These are phyloP conservation scores for Populus ilicifolia DNA, from an alignment of 345 rosid genomes.

Conservation along the genomic window DNA sequence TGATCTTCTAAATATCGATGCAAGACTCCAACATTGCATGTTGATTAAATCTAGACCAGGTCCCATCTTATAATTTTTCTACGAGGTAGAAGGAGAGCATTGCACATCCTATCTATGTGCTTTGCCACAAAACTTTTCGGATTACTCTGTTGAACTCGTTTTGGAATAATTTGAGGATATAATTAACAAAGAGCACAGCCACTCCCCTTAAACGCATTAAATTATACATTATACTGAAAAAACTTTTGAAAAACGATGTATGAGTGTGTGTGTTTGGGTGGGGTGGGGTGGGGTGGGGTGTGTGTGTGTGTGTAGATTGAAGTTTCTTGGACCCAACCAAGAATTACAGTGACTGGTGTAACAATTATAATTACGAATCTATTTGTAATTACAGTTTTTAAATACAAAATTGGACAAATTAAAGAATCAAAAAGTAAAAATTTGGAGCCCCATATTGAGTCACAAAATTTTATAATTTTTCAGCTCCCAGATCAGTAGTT, in stretches of 20 bases:
- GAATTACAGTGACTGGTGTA: slow-evolving; percentile 7
- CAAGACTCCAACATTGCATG: too few relatives aligned
- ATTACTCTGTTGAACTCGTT: too few relatives aligned
- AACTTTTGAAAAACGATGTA: neutral
- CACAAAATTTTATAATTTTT: slow-evolving; percentile 24
- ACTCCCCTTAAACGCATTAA: neutral
- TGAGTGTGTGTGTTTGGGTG: too few relatives aligned
- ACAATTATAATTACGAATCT: slow-evolving; percentile 8
- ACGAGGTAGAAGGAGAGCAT: too few relatives aligned
- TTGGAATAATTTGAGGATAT: too few relatives aligned
- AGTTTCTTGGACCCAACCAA: neutral
- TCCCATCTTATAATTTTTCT: too few relatives aligned
- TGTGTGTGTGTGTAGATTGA: neutral
- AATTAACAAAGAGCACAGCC: neutral
- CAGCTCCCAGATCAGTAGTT: slow-evolving; percentile 34
- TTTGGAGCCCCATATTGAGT: neutral
- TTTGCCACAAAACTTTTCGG: too few relatives aligned
- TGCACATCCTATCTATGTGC: too few relatives aligned
- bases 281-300: neutral
- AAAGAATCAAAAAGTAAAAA: neutral
- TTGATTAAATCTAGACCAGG: too few relatives aligned
- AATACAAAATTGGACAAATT: neutral
- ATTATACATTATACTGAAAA: neutral
- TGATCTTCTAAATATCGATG: too few relatives aligned
- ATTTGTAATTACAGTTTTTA: slow-evolving; percentile 23